A percentile compares a stretch with the other conserved stretches of the same genome.
Conservation (phyloP, 441 rosid genomes). For the Dalechampia spathulata region DNA sequence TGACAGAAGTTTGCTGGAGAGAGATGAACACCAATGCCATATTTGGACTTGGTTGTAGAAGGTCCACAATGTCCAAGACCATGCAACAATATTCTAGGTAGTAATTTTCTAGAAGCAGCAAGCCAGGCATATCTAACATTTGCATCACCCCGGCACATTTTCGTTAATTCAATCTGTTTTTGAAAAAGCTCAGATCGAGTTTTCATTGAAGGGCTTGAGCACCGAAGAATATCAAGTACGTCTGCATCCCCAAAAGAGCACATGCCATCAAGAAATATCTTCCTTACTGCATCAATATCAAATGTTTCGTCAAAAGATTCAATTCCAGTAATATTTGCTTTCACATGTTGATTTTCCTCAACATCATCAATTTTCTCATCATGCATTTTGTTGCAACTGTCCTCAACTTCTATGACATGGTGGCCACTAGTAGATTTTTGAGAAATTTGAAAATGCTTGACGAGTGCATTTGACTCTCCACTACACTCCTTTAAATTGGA, state of each 20-base stretch:
- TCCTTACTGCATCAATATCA: conserved; percentile 39
- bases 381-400: conserved; percentile 34
- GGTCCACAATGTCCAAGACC: conserved; percentile 72
- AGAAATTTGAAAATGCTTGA: conserved; percentile 38
- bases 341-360: conserved; percentile 23
- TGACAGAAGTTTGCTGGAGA: conserved; percentile 46
- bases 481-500: conserved; percentile 55
- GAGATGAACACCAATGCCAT: conserved; percentile 85
- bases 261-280: conserved; percentile 52
- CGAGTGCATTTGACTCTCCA: conserved; percentile 62
- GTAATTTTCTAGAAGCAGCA: conserved; percentile 47
- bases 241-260: conserved; percentile 32
- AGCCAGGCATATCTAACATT: conserved; percentile 90
- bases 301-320: conserved; percentile 20
- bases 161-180: conserved; percentile 68
- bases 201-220: conserved; percentile 37
- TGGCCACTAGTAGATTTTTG: conserved; percentile 25
- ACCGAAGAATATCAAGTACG: conserved; percentile 35
- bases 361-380: conserved; percentile 37
- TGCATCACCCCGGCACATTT: conserved; percentile 65
- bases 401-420: conserved; percentile 33
- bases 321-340: conserved; percentile 4
- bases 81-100: conserved; percentile 33
- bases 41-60: conserved; percentile 38
- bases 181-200: conserved; percentile 64